These are phyloP conservation scores for Neopestalotiopsis sp. DNA, from an alignment of 2,329 filamentous ascomycete species.

Conservation along the genomic window DNA sequence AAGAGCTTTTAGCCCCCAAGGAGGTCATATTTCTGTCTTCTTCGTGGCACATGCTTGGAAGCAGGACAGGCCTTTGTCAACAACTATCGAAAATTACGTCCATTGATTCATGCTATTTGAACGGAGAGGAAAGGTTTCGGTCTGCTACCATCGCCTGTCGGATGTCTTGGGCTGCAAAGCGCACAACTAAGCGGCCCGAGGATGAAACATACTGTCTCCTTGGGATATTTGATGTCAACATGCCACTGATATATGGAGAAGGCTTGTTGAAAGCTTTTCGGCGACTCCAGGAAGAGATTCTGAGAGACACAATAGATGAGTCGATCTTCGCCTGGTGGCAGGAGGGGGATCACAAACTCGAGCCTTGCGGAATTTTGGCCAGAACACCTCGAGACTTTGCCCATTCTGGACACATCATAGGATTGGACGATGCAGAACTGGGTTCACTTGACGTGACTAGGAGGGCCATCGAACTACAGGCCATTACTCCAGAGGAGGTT, in stretches of 20 bases:
- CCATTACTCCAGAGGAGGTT: not conserved
- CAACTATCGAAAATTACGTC: conserved; percentile 22
- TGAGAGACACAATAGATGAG: not conserved
- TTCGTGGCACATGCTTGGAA: conserved; percentile 20
- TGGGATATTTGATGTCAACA: conserved; percentile 38
- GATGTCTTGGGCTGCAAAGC: conserved; percentile 36
- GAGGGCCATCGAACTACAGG: not conserved
- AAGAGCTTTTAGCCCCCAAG: conserved; percentile 28
- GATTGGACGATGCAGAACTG: not conserved
- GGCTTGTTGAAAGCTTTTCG: conserved; percentile 29
- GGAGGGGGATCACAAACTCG: not conserved
- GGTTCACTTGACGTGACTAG: not conserved
- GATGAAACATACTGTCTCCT: conserved; percentile 37
- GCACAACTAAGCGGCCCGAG: conserved; percentile 31
- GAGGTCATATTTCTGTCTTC: conserved; percentile 23
- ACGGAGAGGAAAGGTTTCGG: not conserved
- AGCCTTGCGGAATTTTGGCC: not conserved
- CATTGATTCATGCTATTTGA: conserved; percentile 19
- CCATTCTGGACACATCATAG: not conserved
- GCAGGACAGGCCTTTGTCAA: not conserved
- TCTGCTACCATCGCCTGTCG: conserved; percentile 27
- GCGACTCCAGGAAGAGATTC: conserved; percentile 34
- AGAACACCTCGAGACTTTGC: not conserved
- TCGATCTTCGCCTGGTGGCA: not conserved
- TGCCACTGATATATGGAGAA: conserved; percentile 39